Base-by-base conservation (phyloP, 192 early-diverging fungal species). In the Coemansia reversa region DNA sequence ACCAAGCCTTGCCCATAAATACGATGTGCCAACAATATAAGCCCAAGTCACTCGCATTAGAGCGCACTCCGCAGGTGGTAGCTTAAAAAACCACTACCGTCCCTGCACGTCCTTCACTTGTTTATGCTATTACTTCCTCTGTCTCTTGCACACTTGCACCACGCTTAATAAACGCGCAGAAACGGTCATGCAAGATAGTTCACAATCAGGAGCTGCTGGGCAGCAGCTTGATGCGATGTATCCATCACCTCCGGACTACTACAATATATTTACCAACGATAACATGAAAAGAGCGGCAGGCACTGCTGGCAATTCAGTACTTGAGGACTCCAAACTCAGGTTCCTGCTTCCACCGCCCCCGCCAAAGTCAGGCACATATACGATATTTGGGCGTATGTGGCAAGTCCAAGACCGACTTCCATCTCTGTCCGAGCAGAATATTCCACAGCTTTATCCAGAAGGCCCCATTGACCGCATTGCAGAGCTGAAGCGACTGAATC, bases 161-260 rank as follows among this genome's bases (percentile, higher is more conserved):
- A 45, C 39, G 3, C 39, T 59, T 60, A 39, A 27, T 54, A 55
- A 0, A 29, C 27, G 18, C 39, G 18, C 50, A 39, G 39, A 45
- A 16, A 9, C 39, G 9, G 16, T 2, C 14, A 69, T 72, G 69
- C 65, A 66, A 16, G 67, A 79, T 23, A 33, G 47, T 51, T 45
- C 66, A 5, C 76, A 66, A 32, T 54, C 23, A 11, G 51, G 42
- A 14, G 23, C 19, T n/a, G 30, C 45, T 30, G 65, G 70, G 3
- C 75, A 71, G 50, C 71, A 74, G 55, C 74, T 78, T 22, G 81
- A 83, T 45, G 60, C 84, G 23, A 83, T 85, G 7, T 89, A 83
- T 62, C 90, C 90, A 11, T 84, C 82, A 5, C 90, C 90, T 55
- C 89, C 90, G 0, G 76, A 80, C 56, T 89, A 84, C 80, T 92